These are phyloP conservation scores for Breynia disticha DNA, from an alignment of 441 rosid species.

Conservation along the genomic window DNA sequence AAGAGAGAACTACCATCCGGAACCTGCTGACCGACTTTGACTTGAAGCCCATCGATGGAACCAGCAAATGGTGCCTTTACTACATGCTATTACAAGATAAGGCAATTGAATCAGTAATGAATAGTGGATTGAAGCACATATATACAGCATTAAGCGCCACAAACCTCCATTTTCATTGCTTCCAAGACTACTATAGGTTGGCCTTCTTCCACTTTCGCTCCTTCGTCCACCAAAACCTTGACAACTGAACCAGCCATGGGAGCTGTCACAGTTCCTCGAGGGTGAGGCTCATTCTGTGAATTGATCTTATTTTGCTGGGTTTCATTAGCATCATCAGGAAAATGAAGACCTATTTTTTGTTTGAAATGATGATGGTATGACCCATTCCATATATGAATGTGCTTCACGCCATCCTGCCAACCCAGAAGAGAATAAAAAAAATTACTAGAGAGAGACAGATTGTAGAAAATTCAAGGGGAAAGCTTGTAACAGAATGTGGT, in stretches of 20 bases:
- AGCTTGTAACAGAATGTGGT: too few relatives aligned
- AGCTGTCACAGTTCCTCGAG: constrained; percentile 66
- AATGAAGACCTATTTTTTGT: constrained; percentile 47
- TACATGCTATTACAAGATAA: constrained; percentile 45
- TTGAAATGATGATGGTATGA: constrained; percentile 53
- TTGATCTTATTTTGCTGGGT: constrained; percentile 43
- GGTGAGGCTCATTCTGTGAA: constrained; percentile 41
- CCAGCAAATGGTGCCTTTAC: constrained; percentile 78
- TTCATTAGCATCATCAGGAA: constrained; percentile 45
- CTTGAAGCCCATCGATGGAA: constrained; percentile 52
- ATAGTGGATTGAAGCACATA: constrained; percentile 2
- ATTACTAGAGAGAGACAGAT: background rate
- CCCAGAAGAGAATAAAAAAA: constrained; percentile 2
- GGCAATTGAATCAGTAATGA: background rate
- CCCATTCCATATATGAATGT: constrained; percentile 71
- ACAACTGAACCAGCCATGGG: constrained; percentile 98
- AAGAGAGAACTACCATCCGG: constrained; percentile 63
- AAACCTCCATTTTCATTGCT: constrained; percentile 99
- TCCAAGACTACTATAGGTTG: constrained; percentile 78
- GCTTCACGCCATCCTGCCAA: constrained; percentile 52
- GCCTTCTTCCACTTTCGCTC: constrained; percentile 59
- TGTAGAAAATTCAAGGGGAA: background rate
- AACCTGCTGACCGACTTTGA: constrained; percentile 69
- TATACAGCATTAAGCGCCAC: constrained; percentile 12
- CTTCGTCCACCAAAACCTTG: constrained; percentile 72